Evolutionary conservation across 208 protist genomes (phyloP), one percentile per base, ranked within the genome.

Genomic region (Crithidia sp.): DNA sequence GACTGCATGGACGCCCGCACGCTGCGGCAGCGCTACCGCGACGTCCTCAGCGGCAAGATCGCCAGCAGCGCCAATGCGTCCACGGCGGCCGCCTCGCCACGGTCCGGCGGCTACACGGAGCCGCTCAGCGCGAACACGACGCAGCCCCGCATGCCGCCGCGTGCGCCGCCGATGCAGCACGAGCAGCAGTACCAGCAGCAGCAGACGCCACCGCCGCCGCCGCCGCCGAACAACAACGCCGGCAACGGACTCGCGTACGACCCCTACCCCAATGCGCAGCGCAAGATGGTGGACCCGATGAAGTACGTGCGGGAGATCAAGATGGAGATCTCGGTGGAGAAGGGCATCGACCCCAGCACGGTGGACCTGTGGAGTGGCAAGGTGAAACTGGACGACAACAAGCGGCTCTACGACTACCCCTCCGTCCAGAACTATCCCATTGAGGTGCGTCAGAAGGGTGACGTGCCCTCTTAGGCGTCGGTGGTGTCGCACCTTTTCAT

Each of bases 231-330:
- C 44, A 92, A 90, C 81, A 88, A 82, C 36, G 74, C 45, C 2
- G 84, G 87, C 50, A 79, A 76, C 5, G 91, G 90, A 8, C 50
- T 97, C n/a, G 80, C 89, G 0, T 65, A 83, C 52, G 93, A 97
- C 61, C 93, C 93, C 13, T 96, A 97, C 77, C 93, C 93, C 3
- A 95, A 95, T 68, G 93, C 91, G 17, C 83, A 93, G 53, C 77
- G 93, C 44, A 95, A 95, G 83, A 97, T 97, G 93, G 83, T 95
- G 10, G 93, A 97, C 71, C 88, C 93, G 39, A 96, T 96, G 91
- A 94, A 95, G 81, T 90, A 85, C 66, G 91, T 97, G 49, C 85
- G 85, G 72, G 83, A 97, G 71, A 79, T 97, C 19, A 96, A 97
- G 79, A 81, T 91, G 66, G 91, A 97, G 61, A 66, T 97, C 53